A percentile compares a stretch with the other conserved stretches of the same genome.
phyloP scores from a whole-genome alignment of 352 stramenopile species.

The Phytophthora quininea region DNA sequence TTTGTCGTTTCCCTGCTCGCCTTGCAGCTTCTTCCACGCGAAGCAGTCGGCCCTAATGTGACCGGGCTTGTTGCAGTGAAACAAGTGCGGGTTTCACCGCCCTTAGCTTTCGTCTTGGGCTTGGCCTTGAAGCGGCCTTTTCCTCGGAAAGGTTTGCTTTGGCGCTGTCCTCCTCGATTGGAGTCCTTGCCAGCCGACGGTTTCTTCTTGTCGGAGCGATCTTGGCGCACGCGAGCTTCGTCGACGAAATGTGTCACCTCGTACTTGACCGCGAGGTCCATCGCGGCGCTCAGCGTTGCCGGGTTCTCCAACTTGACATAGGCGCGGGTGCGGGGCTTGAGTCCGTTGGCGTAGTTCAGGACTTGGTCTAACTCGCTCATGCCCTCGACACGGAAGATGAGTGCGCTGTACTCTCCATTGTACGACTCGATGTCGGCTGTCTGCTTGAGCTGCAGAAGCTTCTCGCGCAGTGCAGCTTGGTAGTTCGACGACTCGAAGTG shows the following conservation, averaged over 20 bases:
- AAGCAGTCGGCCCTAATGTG: conserved; percentile 7
- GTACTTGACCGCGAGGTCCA: neutral
- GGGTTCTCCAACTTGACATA: neutral
- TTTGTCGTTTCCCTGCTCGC: neutral
- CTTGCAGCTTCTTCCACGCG: conserved; percentile 11
- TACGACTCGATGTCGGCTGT: neutral
- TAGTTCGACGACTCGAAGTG: neutral
- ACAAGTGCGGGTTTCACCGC: conserved; percentile 2
- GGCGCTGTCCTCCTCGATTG: neutral
- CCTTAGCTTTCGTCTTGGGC: neutral
- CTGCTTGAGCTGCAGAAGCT: neutral
- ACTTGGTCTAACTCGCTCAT: neutral
- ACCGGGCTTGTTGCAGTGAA: conserved; percentile 9
- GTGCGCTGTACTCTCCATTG: neutral
- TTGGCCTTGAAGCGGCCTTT: conserved; percentile 14
- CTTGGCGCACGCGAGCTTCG: neutral
- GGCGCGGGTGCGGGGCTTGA: neutral
- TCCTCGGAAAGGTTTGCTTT: neutral
- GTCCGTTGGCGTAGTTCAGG: neutral
- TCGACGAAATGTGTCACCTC: neutral
- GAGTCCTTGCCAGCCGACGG: neutral
- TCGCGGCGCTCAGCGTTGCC: neutral
- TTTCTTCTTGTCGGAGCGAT: neutral
- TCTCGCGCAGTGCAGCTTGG: neutral
- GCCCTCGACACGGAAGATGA: conserved; percentile 1